Conservation (phyloP, 176 grass and related monocot species). For the Oryza australiensis region DNA sequence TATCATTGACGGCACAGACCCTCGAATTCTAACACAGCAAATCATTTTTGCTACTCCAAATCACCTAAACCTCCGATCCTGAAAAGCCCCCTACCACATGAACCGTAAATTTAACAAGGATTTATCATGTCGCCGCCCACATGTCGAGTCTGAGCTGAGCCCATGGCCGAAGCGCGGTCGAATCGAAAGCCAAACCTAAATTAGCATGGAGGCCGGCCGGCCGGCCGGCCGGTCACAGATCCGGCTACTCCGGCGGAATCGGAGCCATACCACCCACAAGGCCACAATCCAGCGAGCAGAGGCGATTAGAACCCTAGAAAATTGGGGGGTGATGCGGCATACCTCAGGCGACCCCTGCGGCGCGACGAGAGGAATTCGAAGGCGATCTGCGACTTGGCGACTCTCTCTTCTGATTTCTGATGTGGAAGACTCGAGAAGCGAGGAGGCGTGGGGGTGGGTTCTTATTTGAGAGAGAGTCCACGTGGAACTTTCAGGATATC, state of each 20-base stretch:
- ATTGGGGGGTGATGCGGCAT: neutral
- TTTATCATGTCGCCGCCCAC: too few species aligned
- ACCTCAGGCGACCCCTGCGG: conserved; percentile 69
- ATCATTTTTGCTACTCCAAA: neutral
- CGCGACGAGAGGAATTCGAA: neutral
- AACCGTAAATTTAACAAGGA: neutral
- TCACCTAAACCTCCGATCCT: neutral
- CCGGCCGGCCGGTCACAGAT: neutral
- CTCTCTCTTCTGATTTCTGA: too few species aligned
- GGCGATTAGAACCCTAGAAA: neutral
- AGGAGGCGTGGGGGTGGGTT: neutral
- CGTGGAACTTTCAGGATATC: too few species aligned
- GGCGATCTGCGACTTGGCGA: neutral
- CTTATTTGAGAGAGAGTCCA: too few species aligned
- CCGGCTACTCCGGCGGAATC: neutral
- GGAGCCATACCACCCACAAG: neutral
- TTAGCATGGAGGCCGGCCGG: neutral
- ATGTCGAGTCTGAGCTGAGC: too few species aligned
- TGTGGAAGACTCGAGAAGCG: conserved; percentile 15
- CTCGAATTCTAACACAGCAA: neutral
- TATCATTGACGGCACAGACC: neutral
- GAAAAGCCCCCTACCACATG: neutral
- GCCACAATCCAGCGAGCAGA: neutral
- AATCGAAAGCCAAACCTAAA: neutral
- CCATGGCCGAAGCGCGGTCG: neutral